phyloP scores from a whole-genome alignment of 2,329 filamentous ascomycete species.

The Sordariomycetes sp. region DNA sequence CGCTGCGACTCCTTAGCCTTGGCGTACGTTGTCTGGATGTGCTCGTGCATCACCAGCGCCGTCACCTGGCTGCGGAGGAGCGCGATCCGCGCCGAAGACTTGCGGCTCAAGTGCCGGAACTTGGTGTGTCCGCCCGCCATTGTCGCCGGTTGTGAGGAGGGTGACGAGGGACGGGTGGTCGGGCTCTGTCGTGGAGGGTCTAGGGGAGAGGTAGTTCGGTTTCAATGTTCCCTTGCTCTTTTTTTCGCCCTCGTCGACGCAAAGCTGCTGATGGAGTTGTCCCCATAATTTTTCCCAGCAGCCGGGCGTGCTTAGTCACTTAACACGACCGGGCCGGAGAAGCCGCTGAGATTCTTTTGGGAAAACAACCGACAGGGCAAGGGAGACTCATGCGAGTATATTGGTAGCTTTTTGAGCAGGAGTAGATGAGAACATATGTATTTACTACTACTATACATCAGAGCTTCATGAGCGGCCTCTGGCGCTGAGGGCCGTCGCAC shows the following conservation, averaged over 20 bases:
- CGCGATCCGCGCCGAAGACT: slow-evolving; percentile 78
- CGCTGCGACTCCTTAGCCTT: slow-evolving; percentile 97
- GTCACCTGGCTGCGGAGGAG: slow-evolving; percentile 93
- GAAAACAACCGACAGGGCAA: too few species aligned
- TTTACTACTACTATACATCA: background rate
- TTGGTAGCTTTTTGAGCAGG: too few species aligned
- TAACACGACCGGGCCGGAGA: background rate
- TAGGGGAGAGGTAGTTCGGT: background rate
- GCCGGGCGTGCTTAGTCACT: background rate
- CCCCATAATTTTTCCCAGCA: background rate
- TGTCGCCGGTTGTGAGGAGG: slow-evolving; percentile 9
- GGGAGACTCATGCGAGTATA: too few species aligned
- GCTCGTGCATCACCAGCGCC: slow-evolving; percentile 84
- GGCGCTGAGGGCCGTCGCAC: background rate
- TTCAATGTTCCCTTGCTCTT: background rate
- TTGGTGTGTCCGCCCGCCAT: slow-evolving; percentile 84
- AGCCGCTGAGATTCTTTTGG: too few species aligned
- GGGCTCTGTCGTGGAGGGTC: background rate
- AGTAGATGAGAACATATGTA: background rate
- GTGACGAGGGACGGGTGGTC: background rate
- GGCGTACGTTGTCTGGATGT: slow-evolving; percentile 86
- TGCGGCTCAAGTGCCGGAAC: slow-evolving; percentile 78
- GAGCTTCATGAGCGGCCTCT: background rate
- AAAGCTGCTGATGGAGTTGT: background rate
- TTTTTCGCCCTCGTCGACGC: background rate